Evolutionary conservation across 345 rosid species (phyloP).

Genomic region (Brassica juncea): DNA sequence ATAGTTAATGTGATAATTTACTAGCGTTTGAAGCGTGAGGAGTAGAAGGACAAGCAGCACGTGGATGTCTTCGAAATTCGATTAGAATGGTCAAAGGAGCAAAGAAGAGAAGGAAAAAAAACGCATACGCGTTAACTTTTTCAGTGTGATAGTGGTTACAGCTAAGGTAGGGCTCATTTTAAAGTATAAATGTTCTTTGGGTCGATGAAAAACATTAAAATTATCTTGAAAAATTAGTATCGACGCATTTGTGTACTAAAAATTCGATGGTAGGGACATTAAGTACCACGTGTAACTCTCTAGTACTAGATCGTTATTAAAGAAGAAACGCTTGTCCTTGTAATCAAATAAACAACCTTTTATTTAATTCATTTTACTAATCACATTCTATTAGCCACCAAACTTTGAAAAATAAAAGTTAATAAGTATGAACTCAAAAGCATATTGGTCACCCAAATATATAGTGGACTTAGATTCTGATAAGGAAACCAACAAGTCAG

Average conservation of each 20-base stretch:
- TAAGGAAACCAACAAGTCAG: conserved; percentile 17
- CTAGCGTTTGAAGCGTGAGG: conserved; percentile 33
- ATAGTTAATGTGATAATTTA: conserved; percentile 1
- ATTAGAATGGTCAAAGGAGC: conserved; percentile 41
- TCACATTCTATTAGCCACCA: not conserved
- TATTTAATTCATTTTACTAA: not conserved
- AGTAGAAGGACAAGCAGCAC: conserved; percentile 29
- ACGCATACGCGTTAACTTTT: conserved; percentile 43
- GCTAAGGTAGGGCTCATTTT: conserved; percentile 36
- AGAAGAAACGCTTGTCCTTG: conserved; percentile 24
- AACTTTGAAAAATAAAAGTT: not conserved
- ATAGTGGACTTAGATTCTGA: conserved; percentile 32
- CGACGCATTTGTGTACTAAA: conserved; percentile 32
- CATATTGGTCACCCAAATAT: conserved; percentile 23
- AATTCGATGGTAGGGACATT: conserved; percentile 24
- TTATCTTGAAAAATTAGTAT: conserved; percentile 15
- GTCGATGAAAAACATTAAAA: conserved; percentile 16
- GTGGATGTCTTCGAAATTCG: conserved; percentile 40
- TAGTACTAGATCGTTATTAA: conserved; percentile 28
- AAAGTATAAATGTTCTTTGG: not conserved
- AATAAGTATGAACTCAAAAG: conserved; percentile 1
- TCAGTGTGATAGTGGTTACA: conserved; percentile 42
- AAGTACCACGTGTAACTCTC: conserved; percentile 29
- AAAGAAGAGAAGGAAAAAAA: conserved; percentile 19
- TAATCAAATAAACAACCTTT: not conserved